Base-by-base conservation (phyloP, 2,329 filamentous ascomycete species). In the Fusarium veterinarium region DNA sequence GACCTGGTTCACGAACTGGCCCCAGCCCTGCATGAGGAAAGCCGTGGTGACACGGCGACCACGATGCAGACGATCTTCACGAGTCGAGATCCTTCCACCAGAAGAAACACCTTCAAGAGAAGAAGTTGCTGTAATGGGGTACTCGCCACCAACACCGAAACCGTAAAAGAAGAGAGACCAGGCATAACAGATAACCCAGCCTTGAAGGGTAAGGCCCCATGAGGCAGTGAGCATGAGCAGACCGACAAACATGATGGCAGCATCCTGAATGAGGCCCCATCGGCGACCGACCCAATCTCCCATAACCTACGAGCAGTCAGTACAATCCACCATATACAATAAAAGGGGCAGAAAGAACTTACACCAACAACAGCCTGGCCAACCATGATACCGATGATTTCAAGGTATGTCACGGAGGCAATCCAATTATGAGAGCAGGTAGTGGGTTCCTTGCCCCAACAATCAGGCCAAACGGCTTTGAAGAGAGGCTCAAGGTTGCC, bases 1-100 rank as follows among this genome's bases (percentile, higher is more conserved):
- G 76, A 93, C 92, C 84, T 98, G 95, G 89, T 98, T 98, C 86
- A 93, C 87, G 81, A 97, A 93, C 83, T 98, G 95, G 74, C 95
- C 95, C 95, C 95, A 98, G 60, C 95, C 95, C 84, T 98, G 95
- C 95, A 98, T 98, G 83, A 98, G 84, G 86, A 98, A 98, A 65
- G 95, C 95, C 82, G 92, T 94, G 74, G 95, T 97, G 80, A 98
- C 95, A 83, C 97, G 97, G 79, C 95, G 93, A 73, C 95, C 95
- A 84, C 95, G 94, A 86, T 98, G 95, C 59, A 98, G 91, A 80
- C 95, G 94, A 81, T 98, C 95, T 60, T 97, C 94, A 71, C 92
- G 92, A 65, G 95, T 97, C 11, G 95, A 98, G 60, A 97, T 85
- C 81, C 92, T 95, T 70, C 95, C 95, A 41, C 94, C 85, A n/a